phyloP scores from a whole-genome alignment of 108 stramenopile genomes.

The Fragilaria radians region DNA sequence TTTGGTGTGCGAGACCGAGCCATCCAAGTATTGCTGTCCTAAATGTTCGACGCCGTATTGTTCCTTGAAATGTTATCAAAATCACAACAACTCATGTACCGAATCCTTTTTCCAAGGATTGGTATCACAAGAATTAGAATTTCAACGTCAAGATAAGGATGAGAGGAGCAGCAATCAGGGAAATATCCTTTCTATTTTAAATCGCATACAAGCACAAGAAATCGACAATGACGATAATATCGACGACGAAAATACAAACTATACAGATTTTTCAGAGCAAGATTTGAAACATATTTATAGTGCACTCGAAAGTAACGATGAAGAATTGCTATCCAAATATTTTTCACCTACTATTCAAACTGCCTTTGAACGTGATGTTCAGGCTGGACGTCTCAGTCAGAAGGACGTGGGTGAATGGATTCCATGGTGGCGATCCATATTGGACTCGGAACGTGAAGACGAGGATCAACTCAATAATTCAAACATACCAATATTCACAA shows the following conservation, averaged over 20 bases:
- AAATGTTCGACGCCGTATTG: conserved; percentile 39
- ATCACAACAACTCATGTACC: conserved; percentile 27
- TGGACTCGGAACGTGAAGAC: neutral
- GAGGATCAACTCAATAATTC: neutral
- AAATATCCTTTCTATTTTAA: neutral
- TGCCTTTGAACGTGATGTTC: conserved; percentile 19
- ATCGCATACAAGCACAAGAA: neutral
- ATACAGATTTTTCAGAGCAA: conserved; percentile 4
- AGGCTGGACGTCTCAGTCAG: conserved; percentile 18
- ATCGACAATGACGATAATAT: neutral
- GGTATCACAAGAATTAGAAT: conserved; percentile 18
- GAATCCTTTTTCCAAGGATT: conserved; percentile 39
- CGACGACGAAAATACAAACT: neutral
- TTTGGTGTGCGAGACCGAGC: conserved; percentile 22
- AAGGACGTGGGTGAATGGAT: conserved; percentile 29
- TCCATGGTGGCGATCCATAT: conserved; percentile 46
- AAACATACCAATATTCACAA: neutral
- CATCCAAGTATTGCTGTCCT: conserved; percentile 43
- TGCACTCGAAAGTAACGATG: conserved; percentile 4
- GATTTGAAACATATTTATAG: conserved; percentile 3
- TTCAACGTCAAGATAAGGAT: conserved; percentile 15
- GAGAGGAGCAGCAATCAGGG: neutral
- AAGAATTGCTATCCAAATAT: no score
- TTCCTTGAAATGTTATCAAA: conserved; percentile 33
- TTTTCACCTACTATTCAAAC: conserved; percentile 12